A percentile compares a stretch with the other conserved stretches of the same genome.
phyloP scores from a whole-genome alignment of 1,284 basidiomycete species.

The Ganoderma sp. region DNA sequence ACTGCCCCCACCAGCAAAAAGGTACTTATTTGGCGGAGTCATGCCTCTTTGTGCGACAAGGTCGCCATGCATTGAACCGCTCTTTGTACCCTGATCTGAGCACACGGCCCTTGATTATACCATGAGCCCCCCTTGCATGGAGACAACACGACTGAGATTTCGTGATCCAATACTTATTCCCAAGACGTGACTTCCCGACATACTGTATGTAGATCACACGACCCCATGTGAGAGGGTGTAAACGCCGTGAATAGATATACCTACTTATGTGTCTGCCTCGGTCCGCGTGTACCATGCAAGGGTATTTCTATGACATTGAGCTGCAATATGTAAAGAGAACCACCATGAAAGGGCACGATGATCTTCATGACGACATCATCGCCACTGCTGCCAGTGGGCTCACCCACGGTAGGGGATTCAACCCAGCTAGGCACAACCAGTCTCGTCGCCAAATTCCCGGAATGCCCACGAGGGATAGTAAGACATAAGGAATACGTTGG shows the following conservation, averaged over 20 bases:
- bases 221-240: not conserved
- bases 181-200: not conserved
- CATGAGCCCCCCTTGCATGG: not conserved
- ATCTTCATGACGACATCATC: constrained; percentile 7
- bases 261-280: not conserved
- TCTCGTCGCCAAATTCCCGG: not conserved
- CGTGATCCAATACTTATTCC: no score
- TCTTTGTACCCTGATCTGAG: not conserved
- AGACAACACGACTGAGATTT: not conserved
- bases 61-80: not conserved
- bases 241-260: not conserved
- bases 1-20: constrained; percentile 20
- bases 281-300: not conserved
- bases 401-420: not conserved
- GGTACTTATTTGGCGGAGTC: not conserved
- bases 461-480: not conserved
- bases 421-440: not conserved
- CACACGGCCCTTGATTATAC: not conserved
- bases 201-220: not conserved
- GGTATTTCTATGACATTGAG: not conserved
- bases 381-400: not conserved
- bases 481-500: not conserved
- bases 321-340: not conserved
- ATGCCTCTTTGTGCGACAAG: not conserved
- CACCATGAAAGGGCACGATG: not conserved